Conservation (phyloP, 192 early-diverging fungal genomes). For the Oehlia diaphana region DNA sequence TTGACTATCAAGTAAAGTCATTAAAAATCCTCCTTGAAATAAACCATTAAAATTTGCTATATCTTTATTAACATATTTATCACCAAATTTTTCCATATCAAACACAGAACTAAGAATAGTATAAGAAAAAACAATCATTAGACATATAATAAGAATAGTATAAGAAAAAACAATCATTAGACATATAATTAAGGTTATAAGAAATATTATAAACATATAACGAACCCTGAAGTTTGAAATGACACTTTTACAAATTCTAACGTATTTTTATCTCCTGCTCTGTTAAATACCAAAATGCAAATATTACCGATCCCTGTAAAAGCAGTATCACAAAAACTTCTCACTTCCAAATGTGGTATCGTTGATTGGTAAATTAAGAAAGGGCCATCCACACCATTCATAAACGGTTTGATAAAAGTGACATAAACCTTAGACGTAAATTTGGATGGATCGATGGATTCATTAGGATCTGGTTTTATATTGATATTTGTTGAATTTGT, state of each 20-base stretch:
- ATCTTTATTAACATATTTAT: too few species aligned
- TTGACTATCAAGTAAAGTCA: neutral
- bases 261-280: too few species aligned
- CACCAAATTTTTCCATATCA: neutral
- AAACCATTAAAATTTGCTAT: neutral
- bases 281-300: too few species aligned
- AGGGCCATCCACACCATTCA: neutral
- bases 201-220: too few species aligned
- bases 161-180: too few species aligned
- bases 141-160: too few species aligned
- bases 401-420: neutral
- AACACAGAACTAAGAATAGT: neutral
- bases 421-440: neutral
- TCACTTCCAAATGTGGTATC: too few species aligned
- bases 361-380: neutral
- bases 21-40: neutral
- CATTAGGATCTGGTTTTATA: too few species aligned
- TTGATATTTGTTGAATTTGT: neutral
- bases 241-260: neutral
- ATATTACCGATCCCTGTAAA: too few species aligned
- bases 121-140: too few species aligned
- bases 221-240: neutral
- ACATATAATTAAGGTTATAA: too few species aligned
- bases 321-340: too few species aligned
- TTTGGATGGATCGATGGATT: neutral